Evolutionary conservation across 1,284 basidiomycete species (phyloP).

Genomic region (Fomitopsis palustris): DNA sequence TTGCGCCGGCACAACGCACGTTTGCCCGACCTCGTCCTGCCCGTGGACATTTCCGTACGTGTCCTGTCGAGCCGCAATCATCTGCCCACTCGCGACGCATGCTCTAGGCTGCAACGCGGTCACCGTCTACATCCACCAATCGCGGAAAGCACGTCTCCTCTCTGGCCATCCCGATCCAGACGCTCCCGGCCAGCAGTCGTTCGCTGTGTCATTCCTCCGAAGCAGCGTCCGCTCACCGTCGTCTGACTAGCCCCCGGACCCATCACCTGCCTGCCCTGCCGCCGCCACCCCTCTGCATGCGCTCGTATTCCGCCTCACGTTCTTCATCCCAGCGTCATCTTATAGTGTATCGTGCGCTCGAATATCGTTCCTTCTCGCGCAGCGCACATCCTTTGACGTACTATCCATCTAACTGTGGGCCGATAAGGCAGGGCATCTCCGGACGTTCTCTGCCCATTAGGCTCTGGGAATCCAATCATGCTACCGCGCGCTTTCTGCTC

Average conservation of each 20-base stretch:
- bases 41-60: not conserved
- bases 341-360: not conserved
- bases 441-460: not conserved
- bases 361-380: not conserved
- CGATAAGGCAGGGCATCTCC: not conserved
- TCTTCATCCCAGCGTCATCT: not conserved
- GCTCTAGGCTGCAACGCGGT: not conserved
- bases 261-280: not conserved
- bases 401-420: not conserved
- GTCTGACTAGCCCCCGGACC: not conserved
- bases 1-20: not conserved
- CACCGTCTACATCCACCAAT: not conserved
- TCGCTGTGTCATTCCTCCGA: not conserved
- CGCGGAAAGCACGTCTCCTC: not conserved
- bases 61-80: not conserved
- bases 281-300: not conserved
- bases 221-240: not conserved
- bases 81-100: slow-evolving; percentile 1
- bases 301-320: not conserved
- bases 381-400: not conserved
- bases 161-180: not conserved
- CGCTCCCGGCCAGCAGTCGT: not conserved
- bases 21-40: not conserved
- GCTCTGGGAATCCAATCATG: not conserved
- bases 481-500: not conserved